Evolutionary conservation across 441 rosid genomes (phyloP).

Genomic region (Erodium trifolium): DNA sequence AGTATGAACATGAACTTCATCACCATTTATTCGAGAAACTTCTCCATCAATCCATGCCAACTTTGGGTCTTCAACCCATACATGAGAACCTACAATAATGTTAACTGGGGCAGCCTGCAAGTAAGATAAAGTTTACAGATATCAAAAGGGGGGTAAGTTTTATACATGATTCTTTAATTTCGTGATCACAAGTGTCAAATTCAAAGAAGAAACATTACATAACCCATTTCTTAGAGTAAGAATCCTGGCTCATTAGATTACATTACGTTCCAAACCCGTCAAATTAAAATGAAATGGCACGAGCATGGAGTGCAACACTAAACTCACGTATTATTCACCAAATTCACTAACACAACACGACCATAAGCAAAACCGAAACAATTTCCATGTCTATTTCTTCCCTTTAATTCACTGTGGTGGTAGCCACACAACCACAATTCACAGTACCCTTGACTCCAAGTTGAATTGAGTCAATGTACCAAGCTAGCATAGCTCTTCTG

Average conservation of each 20-base stretch:
- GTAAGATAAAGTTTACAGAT: not conserved
- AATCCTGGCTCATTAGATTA: not conserved
- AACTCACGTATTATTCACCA: not conserved
- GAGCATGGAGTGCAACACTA: not conserved
- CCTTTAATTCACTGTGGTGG: not conserved
- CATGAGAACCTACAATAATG: constrained; percentile 95
- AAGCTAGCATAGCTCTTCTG: not conserved
- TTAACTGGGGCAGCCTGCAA: constrained; percentile 75
- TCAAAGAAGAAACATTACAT: not conserved
- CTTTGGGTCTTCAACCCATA: constrained; percentile 89
- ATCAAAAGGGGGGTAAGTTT: not conserved
- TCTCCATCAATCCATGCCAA: constrained; percentile 96
- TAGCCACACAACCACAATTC: not conserved
- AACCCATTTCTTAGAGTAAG: not conserved
- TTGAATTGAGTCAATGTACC: not conserved
- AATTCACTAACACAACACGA: not conserved
- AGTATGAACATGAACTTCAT: constrained; percentile 60
- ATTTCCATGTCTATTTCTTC: not conserved
- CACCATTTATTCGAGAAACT: constrained; percentile 66
- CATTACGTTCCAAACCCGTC: not conserved
- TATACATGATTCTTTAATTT: not conserved
- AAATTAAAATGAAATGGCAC: not conserved
- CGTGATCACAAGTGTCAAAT: not conserved
- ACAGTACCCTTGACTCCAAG: not conserved
- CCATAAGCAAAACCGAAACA: not conserved